Conservation (phyloP, 2,329 filamentous ascomycete species). For the Elsinoe perseae region DNA sequence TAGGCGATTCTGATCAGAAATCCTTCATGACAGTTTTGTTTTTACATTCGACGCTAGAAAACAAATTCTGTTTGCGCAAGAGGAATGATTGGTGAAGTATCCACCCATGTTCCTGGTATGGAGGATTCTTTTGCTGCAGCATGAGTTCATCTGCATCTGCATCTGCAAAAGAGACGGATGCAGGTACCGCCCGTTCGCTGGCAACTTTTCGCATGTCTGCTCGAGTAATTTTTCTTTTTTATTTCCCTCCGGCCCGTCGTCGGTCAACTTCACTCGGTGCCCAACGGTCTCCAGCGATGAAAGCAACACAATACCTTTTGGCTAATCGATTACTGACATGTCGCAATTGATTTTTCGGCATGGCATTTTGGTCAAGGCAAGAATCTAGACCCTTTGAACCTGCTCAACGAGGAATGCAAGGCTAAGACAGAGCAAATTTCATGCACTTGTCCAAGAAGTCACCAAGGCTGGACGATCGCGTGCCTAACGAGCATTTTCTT, state of each 20-base stretch:
- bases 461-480: slow-evolving; percentile 6
- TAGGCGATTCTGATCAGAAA: neutral
- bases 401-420: slow-evolving; percentile 9
- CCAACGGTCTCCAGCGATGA: neutral
- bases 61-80: slow-evolving; percentile 3
- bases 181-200: neutral
- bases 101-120: slow-evolving; percentile 3
- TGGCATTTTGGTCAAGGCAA: neutral
- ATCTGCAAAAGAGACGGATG: neutral
- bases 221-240: neutral
- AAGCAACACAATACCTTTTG: neutral
- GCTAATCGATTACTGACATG: neutral
- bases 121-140: neutral
- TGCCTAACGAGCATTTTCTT: neutral
- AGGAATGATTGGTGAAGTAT: neutral
- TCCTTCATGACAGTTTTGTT: neutral
- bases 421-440: slow-evolving; percentile 9
- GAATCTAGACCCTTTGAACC: neutral
- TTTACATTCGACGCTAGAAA: neutral
- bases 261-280: slow-evolving; percentile 2
- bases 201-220: neutral
- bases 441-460: neutral
- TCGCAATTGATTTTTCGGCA: neutral
- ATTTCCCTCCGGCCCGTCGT: slow-evolving; percentile 6
- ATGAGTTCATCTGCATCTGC: neutral